phyloP scores from a whole-genome alignment of 495 filamentous ascomycete species.

The Delitschia confertaspora region DNA sequence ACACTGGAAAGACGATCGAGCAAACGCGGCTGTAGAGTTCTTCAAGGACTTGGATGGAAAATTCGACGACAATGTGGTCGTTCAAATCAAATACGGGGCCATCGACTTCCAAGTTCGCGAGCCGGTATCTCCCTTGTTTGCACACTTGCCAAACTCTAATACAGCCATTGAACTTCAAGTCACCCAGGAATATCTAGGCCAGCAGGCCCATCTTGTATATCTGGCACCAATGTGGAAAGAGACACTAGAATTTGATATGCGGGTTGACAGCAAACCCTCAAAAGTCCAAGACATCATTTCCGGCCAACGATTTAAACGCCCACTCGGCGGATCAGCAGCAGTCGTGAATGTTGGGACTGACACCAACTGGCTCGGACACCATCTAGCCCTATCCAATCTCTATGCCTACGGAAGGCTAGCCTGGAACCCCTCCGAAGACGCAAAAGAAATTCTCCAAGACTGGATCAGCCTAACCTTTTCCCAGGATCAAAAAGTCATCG shows the following conservation, averaged over 20 bases:
- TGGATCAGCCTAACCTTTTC: conserved; percentile 62
- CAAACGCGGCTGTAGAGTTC: conserved; percentile 59
- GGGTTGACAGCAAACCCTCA: conserved; percentile 46
- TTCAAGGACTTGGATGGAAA: conserved; percentile 56
- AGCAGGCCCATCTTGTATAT: conserved; percentile 62
- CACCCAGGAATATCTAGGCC: conserved; percentile 62
- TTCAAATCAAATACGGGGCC: conserved; percentile 67
- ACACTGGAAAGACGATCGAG: conserved; percentile 58
- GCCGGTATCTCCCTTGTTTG: conserved; percentile 58
- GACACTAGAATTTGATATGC: conserved; percentile 57
- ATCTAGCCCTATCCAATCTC: conserved; percentile 62
- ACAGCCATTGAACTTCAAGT: conserved; percentile 58
- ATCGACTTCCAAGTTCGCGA: conserved; percentile 73
- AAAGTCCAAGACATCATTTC: conserved; percentile 50
- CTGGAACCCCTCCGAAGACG: conserved; percentile 47
- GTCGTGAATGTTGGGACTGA: conserved; percentile 64
- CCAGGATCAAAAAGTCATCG: conserved; percentile 42
- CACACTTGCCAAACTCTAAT: conserved; percentile 50
- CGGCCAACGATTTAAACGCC: conserved; percentile 50
- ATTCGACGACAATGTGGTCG: conserved; percentile 60
- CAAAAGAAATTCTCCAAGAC: conserved; percentile 47
- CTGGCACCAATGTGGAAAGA: conserved; percentile 58
- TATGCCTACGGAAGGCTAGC: conserved; percentile 61
- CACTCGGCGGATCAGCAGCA: conserved; percentile 52
- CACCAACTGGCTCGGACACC: conserved; percentile 57